phyloP scores from a whole-genome alignment of 2,329 filamentous ascomycete species.

The Talaromyces verruculosus region DNA sequence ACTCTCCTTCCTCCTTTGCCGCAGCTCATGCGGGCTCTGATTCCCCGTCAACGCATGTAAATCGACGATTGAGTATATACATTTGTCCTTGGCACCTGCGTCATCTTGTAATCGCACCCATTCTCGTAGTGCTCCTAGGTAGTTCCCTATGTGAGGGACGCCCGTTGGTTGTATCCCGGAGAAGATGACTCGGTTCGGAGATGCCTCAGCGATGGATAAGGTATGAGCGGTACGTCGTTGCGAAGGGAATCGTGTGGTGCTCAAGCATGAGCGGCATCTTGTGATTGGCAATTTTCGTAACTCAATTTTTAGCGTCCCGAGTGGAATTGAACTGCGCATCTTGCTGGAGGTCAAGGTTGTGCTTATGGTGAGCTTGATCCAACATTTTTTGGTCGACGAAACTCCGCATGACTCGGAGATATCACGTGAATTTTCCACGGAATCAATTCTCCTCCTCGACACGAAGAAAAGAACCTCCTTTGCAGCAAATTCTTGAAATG shows the following conservation, averaged over 20 bases:
- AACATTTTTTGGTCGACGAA: conserved; percentile 1
- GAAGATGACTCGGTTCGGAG: conserved; percentile 63
- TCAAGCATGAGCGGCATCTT: background rate
- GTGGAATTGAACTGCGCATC: conserved; percentile 5
- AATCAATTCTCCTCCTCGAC: background rate
- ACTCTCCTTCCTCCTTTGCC: conserved; percentile 67
- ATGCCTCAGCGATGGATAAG: background rate
- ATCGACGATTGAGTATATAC: conserved; percentile 88
- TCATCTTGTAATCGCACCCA: conserved; percentile 80
- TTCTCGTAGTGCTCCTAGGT: conserved; percentile 81
- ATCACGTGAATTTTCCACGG: conserved; percentile 12
- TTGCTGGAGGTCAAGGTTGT: background rate
- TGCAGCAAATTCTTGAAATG: background rate
- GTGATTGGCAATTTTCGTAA: background rate
- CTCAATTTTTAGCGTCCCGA: background rate
- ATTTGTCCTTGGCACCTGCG: conserved; percentile 55
- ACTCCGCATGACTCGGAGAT: conserved; percentile 11
- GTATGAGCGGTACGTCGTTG: conserved; percentile 15
- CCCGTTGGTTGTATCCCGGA: conserved; percentile 97
- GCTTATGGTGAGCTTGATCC: background rate
- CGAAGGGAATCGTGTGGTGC: background rate
- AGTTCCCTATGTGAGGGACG: conserved; percentile 91
- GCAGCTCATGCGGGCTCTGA: conserved; percentile 63
- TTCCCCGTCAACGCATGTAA: conserved; percentile 86
- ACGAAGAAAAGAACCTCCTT: background rate